These are phyloP conservation scores for Lagerstroemia speciosa DNA, from an alignment of 345 rosid genomes.

Conservation along the genomic window DNA sequence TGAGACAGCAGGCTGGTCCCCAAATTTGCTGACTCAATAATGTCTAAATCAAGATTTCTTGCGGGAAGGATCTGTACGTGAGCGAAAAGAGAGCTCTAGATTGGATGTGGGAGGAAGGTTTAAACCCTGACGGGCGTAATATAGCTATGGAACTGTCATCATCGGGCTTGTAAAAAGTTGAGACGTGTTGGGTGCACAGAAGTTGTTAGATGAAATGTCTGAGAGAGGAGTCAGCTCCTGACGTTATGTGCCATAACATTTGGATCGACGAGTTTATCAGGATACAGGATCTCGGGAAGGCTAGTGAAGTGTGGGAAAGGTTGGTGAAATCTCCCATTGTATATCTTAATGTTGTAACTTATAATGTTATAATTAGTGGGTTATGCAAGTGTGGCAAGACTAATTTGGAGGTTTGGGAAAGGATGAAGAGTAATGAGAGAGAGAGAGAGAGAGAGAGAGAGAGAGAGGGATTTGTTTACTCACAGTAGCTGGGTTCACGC, in stretches of 20 bases:
- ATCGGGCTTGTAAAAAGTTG: slow-evolving; percentile 41
- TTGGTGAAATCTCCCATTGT: slow-evolving; percentile 36
- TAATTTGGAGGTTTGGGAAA: slow-evolving; percentile 63
- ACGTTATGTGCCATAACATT: slow-evolving; percentile 59
- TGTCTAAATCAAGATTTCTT: slow-evolving; percentile 61
- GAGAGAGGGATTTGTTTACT: slow-evolving; percentile 56
- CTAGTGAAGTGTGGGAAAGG: slow-evolving; percentile 56
- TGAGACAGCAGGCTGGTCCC: slow-evolving; percentile 36
- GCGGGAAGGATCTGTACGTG: slow-evolving; percentile 50
- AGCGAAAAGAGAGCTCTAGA: slow-evolving; percentile 27
- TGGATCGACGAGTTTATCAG: slow-evolving; percentile 65
- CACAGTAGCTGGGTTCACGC: slow-evolving; percentile 62
- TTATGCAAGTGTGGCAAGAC: slow-evolving; percentile 61
- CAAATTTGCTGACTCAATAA: slow-evolving; percentile 70
- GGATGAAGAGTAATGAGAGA: slow-evolving; percentile 61
- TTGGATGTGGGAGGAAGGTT: slow-evolving; percentile 48
- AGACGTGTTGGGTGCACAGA: slow-evolving; percentile 35
- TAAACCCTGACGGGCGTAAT: slow-evolving; percentile 47
- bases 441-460: too few species aligned
- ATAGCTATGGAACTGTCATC: slow-evolving; percentile 55
- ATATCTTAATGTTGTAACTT: slow-evolving; percentile 68
- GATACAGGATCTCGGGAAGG: slow-evolving; percentile 37
- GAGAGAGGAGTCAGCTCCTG: slow-evolving; percentile 39
- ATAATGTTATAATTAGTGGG: slow-evolving; percentile 78
- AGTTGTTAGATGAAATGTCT: slow-evolving; percentile 80